A percentile compares a stretch with the other conserved stretches of the same genome.
phyloP scores from a whole-genome alignment of 2,329 filamentous ascomycete genomes.

The Ophiocordyceps camponoti-floridani region DNA sequence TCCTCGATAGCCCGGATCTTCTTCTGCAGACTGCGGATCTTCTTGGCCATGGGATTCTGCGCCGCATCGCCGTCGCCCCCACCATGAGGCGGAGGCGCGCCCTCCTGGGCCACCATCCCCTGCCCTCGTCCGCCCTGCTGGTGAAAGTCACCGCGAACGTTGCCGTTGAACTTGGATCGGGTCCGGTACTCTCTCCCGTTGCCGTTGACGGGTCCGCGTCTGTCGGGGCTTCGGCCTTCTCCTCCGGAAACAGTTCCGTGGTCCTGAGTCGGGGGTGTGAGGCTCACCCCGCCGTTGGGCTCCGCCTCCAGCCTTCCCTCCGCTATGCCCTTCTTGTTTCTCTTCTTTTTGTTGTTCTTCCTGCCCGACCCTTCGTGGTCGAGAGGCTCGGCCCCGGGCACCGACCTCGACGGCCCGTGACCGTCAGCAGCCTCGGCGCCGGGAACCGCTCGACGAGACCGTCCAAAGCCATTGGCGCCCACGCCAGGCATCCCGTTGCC shows the following conservation, averaged over 20 bases:
- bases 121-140: no score
- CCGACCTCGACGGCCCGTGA: constrained; percentile 46
- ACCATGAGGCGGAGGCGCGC: constrained; percentile 5
- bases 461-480: constrained; percentile 63
- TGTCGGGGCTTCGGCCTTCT: constrained; percentile 48
- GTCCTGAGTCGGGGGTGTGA: constrained; percentile 27
- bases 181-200: constrained; percentile 1
- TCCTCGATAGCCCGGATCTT: constrained; percentile 97
- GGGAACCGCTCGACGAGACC: constrained; percentile 60
- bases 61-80: constrained; percentile 26
- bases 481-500: constrained; percentile 69
- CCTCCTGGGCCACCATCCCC: constrained; percentile 10
- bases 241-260: constrained; percentile 20
- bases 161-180: constrained; percentile 19
- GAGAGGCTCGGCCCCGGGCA: constrained; percentile 43
- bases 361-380: constrained; percentile 56
- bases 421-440: constrained; percentile 61
- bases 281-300: constrained; percentile 25
- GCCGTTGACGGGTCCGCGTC: constrained; percentile 27
- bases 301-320: constrained; percentile 38
- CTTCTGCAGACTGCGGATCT: constrained; percentile 82
- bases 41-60: constrained; percentile 72
- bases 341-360: constrained; percentile 78
- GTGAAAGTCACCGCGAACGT: constrained; percentile 33
- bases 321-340: constrained; percentile 77